A percentile compares a stretch with the other conserved stretches of the same genome.
Conservation (phyloP, 768 basidiomycete species). For the Rhodotorula diobovata region DNA sequence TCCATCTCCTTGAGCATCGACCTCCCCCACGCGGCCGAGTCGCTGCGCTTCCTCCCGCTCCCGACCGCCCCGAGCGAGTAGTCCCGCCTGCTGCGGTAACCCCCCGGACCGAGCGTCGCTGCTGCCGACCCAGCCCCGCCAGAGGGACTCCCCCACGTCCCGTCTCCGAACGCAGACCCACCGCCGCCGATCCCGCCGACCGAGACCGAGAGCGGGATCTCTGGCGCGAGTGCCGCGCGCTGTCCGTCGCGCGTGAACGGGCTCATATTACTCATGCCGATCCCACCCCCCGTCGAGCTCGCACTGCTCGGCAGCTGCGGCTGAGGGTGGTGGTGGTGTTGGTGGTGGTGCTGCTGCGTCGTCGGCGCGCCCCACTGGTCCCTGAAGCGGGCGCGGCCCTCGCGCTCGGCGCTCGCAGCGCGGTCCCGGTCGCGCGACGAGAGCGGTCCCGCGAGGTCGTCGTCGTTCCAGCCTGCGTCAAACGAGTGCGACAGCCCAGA, state of each 20-base stretch:
- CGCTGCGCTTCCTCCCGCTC: conserved; percentile 34
- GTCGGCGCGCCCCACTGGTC: conserved; percentile 8
- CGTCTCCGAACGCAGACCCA: not conserved
- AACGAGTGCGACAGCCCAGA: conserved; percentile 23
- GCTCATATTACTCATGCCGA: conserved; percentile 31
- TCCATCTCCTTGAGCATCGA: conserved; percentile 28
- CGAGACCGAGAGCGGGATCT: not conserved
- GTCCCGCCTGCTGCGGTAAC: conserved; percentile 25
- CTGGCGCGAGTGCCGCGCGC: not conserved
- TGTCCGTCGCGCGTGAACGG: conserved; percentile 34
- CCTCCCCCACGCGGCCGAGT: conserved; percentile 28
- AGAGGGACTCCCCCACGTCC: not conserved
- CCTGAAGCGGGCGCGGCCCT: conserved; percentile 1
- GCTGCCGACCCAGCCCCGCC: not conserved
- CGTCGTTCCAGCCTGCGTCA: conserved; percentile 23
- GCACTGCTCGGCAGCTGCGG: not conserved
- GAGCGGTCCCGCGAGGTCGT: not conserved
- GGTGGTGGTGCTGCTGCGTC: no score
- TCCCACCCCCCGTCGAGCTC: conserved; percentile 4
- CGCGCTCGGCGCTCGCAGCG: conserved; percentile 1
- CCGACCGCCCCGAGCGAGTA: conserved; percentile 40
- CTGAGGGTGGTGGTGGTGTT: no score
- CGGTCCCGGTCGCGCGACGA: not conserved
- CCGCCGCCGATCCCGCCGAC: not conserved
- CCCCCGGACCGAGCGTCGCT: not conserved